Base-by-base conservation (phyloP, 768 basidiomycete genomes). In the Trametes cinnabarina region DNA sequence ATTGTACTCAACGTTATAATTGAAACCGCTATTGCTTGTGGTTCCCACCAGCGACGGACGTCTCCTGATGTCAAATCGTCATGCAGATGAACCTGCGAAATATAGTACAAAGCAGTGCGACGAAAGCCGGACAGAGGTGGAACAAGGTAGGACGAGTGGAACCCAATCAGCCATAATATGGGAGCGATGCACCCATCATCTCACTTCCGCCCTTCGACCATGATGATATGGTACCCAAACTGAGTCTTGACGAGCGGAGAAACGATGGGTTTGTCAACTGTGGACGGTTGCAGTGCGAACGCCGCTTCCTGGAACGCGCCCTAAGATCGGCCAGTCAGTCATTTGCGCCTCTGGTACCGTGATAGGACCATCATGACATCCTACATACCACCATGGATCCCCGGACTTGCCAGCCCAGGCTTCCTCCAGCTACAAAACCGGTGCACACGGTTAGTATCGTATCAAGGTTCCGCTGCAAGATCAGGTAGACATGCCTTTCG, bases 151-250 rank as follows among this genome's bases (percentile, higher is more conserved):
- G n/a, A n/a, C n/a, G n/a, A n/a, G n/a, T n/a, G n/a, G n/a, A n/a
- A n/a, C n/a, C n/a, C n/a, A n/a, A n/a, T n/a, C n/a, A n/a, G n/a
- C n/a, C n/a, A n/a, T n/a, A n/a, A n/a, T n/a, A n/a, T n/a, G n/a
- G n/a, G n/a, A n/a, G 30, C 30, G 12, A 32, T 6, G 12, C 30
- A 15, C 4, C 35, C 3, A 14, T 5, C 4, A 26, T 19, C 19
- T 70, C 66, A 84, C 34, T 88, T 82, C 35, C 91, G 82, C 17
- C 90, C 91, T 74, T 94, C 91, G 7, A 92, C 91, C 89, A 94
- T 90, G 70, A 94, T 92, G 66, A 94, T 86, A 69, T 94, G 92
- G 72, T 93, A 94, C 14, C 92, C 92, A 66, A 86, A 86, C 60
- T 80, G 82, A 6, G 92, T 94, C 73, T 92, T 94, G 32, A 93